phyloP scores from a whole-genome alignment of 2,329 filamentous ascomycete species.

The Tolypocladium inflatum region DNA sequence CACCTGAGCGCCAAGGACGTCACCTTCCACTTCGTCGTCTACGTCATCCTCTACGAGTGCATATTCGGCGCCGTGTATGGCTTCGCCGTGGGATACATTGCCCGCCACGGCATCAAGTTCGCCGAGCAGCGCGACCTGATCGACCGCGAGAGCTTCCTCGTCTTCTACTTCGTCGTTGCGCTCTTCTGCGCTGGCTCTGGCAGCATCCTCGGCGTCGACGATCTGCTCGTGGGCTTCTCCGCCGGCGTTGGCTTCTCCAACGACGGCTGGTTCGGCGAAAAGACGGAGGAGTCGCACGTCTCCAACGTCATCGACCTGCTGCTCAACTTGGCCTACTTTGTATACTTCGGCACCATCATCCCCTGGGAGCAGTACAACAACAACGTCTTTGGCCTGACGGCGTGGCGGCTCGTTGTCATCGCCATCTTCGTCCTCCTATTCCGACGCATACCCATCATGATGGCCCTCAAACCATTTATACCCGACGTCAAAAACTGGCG shows the following conservation, averaged over 20 bases:
- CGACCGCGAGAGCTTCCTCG: slow-evolving; percentile 92
- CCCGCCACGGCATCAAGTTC: slow-evolving; percentile 79
- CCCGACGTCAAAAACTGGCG: slow-evolving; percentile 98
- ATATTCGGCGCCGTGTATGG: slow-evolving; percentile 86
- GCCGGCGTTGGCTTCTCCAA: slow-evolving; percentile 98
- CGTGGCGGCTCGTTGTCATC: slow-evolving; percentile 89
- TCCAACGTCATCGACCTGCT: slow-evolving; percentile 98
- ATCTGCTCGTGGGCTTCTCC: slow-evolving; percentile 88
- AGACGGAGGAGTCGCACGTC: slow-evolving; percentile 96
- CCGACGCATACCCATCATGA: slow-evolving; percentile 90
- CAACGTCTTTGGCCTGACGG: slow-evolving; percentile 59
- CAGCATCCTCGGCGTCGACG: slow-evolving; percentile 83
- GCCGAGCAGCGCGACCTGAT: slow-evolving; percentile 81
- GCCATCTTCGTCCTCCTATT: slow-evolving; percentile 92
- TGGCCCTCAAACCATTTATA: slow-evolving; percentile 82
- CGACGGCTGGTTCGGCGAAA: slow-evolving; percentile 96
- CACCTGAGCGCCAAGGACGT: slow-evolving; percentile 58
- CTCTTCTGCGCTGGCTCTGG: slow-evolving; percentile 93
- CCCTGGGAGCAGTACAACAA: slow-evolving; percentile 90
- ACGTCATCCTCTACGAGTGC: slow-evolving; percentile 90
- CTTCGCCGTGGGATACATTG: slow-evolving; percentile 79
- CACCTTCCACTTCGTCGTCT: slow-evolving; percentile 77
- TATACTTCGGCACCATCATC: slow-evolving; percentile 94
- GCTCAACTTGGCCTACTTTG: slow-evolving; percentile 95
- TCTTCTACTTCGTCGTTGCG: slow-evolving; percentile 96